These are phyloP conservation scores for Xylaria arbuscula DNA, from an alignment of 2,329 filamentous ascomycete species.

Conservation along the genomic window DNA sequence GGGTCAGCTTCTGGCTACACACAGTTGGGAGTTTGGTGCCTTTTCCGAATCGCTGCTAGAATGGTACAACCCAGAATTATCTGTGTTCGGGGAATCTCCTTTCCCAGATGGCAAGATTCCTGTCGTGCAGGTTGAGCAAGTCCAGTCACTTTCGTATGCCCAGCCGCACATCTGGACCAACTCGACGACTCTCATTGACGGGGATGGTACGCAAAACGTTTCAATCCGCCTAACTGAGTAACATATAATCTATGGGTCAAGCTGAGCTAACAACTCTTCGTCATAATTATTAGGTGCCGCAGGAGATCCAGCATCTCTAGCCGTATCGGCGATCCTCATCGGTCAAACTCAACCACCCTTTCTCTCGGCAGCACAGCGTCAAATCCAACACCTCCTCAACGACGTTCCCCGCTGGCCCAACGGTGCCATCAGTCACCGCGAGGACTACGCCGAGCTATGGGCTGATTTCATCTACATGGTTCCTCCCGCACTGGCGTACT, in stretches of 20 bases:
- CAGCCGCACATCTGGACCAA: conserved; percentile 43
- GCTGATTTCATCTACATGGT: conserved; percentile 63
- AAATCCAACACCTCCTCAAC: conserved; percentile 55
- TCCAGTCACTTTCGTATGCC: conserved; percentile 42
- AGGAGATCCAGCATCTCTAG: conserved; percentile 58
- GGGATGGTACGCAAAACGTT: conserved; percentile 38
- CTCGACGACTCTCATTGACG: conserved; percentile 41
- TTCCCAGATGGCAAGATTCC: conserved; percentile 53
- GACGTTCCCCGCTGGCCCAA: conserved; percentile 56
- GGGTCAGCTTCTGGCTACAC: conserved; percentile 42
- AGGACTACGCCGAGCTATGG: conserved; percentile 57
- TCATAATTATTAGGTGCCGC: conserved; percentile 48
- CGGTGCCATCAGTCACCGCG: conserved; percentile 61
- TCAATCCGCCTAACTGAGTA: neutral
- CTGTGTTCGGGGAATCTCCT: conserved; percentile 42
- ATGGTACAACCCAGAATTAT: conserved; percentile 42
- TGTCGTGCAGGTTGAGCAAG: conserved; percentile 46
- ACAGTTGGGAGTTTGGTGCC: conserved; percentile 47
- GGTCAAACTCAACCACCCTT: conserved; percentile 51
- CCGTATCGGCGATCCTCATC: conserved; percentile 58
- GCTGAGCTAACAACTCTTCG: conserved; percentile 19
- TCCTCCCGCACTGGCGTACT: conserved; percentile 61
- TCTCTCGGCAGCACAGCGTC: conserved; percentile 53
- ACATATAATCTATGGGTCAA: conserved; percentile 1
- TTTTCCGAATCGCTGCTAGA: conserved; percentile 45